Evolutionary conservation across 1,139 yeast species (phyloP).

Genomic region (Arxiozyma slooffiae): DNA sequence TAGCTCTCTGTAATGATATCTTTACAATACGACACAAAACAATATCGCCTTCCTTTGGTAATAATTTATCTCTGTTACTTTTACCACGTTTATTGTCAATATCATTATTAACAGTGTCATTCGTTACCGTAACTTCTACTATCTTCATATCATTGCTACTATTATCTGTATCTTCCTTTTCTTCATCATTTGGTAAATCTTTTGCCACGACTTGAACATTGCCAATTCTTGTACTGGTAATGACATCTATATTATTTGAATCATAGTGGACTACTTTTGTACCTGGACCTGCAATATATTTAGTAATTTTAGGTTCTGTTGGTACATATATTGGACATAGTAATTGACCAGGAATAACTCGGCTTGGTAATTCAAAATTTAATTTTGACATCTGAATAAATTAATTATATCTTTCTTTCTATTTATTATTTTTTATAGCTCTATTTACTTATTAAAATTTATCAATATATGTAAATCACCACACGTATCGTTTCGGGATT

Average conservation of each 20-base stretch:
- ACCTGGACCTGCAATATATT: constrained; percentile 44
- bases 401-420: too few species aligned
- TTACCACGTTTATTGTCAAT: constrained; percentile 9
- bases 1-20: constrained; percentile 58
- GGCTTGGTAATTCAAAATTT: constrained; percentile 29
- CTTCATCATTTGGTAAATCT: constrained; percentile 2
- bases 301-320: constrained; percentile 26
- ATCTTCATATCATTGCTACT: constrained; percentile 11
- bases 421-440: too few species aligned
- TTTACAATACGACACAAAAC: constrained; percentile 71
- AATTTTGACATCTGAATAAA: neutral
- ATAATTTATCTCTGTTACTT: constrained; percentile 32
- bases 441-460: too few species aligned
- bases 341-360: constrained; percentile 72
- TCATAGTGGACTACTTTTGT: constrained; percentile 25
- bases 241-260: constrained; percentile 32
- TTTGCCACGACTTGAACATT: constrained; percentile 32
- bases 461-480: too few species aligned
- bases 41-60: constrained; percentile 79
- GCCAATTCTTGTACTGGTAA: constrained; percentile 66
- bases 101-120: constrained; percentile 7
- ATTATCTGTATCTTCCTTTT: constrained; percentile 1
- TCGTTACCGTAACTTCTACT: constrained; percentile 7
- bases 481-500: too few species aligned
- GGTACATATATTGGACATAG: constrained; percentile 37